phyloP scores from a whole-genome alignment of 2,329 filamentous ascomycete genomes.

The Arthroderma sp. region DNA sequence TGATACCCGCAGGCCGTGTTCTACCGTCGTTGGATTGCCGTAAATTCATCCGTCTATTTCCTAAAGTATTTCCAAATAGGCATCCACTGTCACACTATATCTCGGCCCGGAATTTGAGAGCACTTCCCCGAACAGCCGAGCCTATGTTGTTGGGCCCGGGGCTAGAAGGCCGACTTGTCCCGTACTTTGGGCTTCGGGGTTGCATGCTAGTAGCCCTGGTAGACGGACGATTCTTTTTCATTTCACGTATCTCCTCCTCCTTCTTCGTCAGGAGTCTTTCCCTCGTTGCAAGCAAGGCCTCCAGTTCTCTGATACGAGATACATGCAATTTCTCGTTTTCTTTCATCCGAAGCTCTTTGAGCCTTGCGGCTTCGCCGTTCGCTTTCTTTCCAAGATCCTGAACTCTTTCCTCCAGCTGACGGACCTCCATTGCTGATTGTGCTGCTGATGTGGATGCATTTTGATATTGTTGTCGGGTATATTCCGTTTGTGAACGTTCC shows the following conservation, averaged over 20 bases:
- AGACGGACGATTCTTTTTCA: slow-evolving; percentile 34
- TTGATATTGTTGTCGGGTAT: slow-evolving; percentile 37
- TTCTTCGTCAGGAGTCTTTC: slow-evolving; percentile 32
- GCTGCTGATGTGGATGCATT: slow-evolving; percentile 35
- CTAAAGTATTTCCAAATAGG: background rate
- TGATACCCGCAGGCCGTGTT: background rate
- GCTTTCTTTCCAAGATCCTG: slow-evolving; percentile 28
- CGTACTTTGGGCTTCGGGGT: slow-evolving; percentile 31
- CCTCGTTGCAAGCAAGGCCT: slow-evolving; percentile 25
- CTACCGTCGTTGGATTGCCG: background rate
- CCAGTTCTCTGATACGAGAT: slow-evolving; percentile 29
- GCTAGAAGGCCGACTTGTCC: slow-evolving; percentile 30
- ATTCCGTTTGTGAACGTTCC: slow-evolving; percentile 34
- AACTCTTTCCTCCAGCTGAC: slow-evolving; percentile 29
- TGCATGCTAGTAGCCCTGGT: slow-evolving; percentile 34
- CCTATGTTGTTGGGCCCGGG: slow-evolving; percentile 27
- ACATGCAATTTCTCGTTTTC: slow-evolving; percentile 26
- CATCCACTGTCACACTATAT: background rate
- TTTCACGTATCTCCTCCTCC: slow-evolving; percentile 35
- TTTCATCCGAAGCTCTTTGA: slow-evolving; percentile 30
- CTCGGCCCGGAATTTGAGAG: slow-evolving; percentile 23
- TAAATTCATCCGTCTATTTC: background rate
- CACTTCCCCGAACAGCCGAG: slow-evolving; percentile 26
- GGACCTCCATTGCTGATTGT: slow-evolving; percentile 29
- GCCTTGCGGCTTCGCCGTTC: slow-evolving; percentile 25